Evolutionary conservation across 2,329 filamentous ascomycete species (phyloP).

Genomic region (Aureobasidium pullulans): DNA sequence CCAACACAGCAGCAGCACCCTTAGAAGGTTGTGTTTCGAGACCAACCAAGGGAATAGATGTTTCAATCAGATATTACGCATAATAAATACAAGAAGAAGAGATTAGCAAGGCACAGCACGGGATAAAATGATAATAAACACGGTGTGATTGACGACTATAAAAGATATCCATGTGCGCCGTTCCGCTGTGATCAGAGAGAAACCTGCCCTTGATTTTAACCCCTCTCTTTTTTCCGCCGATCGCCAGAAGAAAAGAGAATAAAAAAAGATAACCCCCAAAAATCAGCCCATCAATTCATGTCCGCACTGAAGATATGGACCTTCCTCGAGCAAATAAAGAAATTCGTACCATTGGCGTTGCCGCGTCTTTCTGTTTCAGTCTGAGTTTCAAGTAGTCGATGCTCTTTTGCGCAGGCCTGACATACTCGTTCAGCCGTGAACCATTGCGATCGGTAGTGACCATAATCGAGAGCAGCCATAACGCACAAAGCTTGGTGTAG

Average conservation of each 20-base stretch:
- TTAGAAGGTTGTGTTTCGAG: too few relatives aligned
- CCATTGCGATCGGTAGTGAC: neutral
- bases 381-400: neutral
- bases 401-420: neutral
- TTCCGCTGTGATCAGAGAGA: neutral
- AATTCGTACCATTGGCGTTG: neutral
- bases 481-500: neutral
- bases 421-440: neutral
- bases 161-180: slow-evolving; percentile 5
- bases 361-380: neutral
- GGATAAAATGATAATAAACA: neutral
- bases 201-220: neutral
- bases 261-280: neutral
- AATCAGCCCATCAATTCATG: neutral
- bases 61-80: too few relatives aligned
- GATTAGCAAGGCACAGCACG: too few relatives aligned
- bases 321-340: neutral
- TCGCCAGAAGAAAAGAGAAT: neutral
- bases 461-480: neutral
- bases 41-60: too few relatives aligned
- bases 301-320: neutral
- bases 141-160: neutral
- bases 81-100: too few relatives aligned
- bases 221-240: neutral
- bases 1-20: too few relatives aligned